phyloP scores from a whole-genome alignment of 2,329 filamentous ascomycete genomes.

The Paradendryphiella salina region DNA sequence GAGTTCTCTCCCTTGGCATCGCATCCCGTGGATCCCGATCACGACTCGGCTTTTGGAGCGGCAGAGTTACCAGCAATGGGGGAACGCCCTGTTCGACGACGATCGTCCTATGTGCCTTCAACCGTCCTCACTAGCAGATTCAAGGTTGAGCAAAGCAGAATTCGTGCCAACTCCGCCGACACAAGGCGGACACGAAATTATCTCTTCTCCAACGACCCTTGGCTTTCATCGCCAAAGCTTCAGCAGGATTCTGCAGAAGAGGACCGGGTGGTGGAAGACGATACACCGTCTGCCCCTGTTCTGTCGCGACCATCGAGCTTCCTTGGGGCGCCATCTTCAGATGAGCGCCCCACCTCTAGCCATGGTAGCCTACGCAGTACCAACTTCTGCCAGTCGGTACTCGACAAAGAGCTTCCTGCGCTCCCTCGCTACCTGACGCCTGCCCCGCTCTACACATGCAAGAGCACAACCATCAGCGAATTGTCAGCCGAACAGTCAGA shows the following conservation, averaged over 20 bases:
- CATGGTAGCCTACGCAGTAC: conserved; percentile 25
- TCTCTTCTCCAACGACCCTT: conserved; percentile 36
- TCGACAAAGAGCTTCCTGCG: conserved; percentile 38
- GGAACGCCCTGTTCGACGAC: conserved; percentile 19
- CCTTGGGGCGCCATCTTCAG: conserved; percentile 18
- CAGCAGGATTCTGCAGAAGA: conserved; percentile 18
- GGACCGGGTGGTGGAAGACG: conserved; percentile 19
- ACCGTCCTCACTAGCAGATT: conserved; percentile 20
- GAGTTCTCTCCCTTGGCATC: conserved; percentile 41
- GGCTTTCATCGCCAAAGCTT: conserved; percentile 32
- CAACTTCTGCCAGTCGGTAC: conserved; percentile 19
- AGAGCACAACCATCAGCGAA: conserved; percentile 13
- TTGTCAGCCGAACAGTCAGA: conserved; percentile 10
- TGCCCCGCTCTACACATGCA: conserved; percentile 37
- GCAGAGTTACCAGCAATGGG: conserved; percentile 14
- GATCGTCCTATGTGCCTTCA: conserved; percentile 28
- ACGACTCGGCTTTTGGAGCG: conserved; percentile 21
- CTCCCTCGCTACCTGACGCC: conserved; percentile 38
- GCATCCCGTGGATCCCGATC: conserved; percentile 34
- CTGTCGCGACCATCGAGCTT: conserved; percentile 24
- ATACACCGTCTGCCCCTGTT: conserved; percentile 24
- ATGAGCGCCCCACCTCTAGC: conserved; percentile 38
- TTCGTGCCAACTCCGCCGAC: conserved; percentile 39
- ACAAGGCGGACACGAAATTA: conserved; percentile 31
- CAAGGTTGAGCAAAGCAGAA: conserved; percentile 20